These are phyloP conservation scores for Podila epigama DNA, from an alignment of 192 early-diverging fungal genomes.

Conservation along the genomic window DNA sequence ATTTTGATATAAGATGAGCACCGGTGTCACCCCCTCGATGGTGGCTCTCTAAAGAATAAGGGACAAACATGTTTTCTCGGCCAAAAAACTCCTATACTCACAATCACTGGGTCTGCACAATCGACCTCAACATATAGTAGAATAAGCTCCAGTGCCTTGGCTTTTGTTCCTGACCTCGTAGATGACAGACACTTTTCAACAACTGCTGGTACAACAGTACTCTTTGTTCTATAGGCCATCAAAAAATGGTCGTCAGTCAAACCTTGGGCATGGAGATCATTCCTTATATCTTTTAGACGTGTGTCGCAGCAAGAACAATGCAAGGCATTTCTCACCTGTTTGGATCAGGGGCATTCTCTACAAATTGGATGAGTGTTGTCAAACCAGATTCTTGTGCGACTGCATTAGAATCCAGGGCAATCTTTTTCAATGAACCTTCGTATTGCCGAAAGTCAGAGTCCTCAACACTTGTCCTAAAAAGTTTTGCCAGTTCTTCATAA, in stretches of 20 bases:
- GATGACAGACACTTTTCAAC: conserved; percentile 91
- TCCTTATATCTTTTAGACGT: no score
- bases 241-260: background rate
- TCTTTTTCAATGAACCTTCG: conserved; percentile 78
- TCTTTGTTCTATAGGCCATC: conserved; percentile 60
- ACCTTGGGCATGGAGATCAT: background rate
- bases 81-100: conserved; percentile 45
- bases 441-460: conserved; percentile 73
- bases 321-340: conserved; percentile 54
- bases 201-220: conserved; percentile 73
- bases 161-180: conserved; percentile 81
- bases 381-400: conserved; percentile 91
- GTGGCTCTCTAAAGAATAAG: no score
- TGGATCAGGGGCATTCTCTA: conserved; percentile 83
- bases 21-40: background rate
- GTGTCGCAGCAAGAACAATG: background rate
- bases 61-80: no score
- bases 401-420: conserved; percentile 86
- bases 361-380: conserved; percentile 75
- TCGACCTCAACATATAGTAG: conserved; percentile 92
- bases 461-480: conserved; percentile 73
- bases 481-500: conserved; percentile 79
- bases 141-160: conserved; percentile 79
- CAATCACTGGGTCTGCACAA: conserved; percentile 82
- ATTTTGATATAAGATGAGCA: no score